phyloP scores from a whole-genome alignment of 306 rosid genomes.

The Fagus sylvatica region DNA sequence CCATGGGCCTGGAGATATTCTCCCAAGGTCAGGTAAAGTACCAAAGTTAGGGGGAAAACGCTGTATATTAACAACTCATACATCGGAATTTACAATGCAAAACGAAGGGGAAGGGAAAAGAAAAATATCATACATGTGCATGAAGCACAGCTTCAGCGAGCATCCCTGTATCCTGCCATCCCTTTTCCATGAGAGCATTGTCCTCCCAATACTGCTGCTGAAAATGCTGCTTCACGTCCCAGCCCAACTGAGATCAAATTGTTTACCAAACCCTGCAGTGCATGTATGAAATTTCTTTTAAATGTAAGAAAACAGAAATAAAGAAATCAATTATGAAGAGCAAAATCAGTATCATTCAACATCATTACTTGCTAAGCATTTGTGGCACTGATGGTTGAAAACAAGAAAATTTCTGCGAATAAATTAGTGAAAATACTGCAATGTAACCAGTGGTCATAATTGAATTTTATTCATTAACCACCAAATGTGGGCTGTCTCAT shows the following conservation, averaged over 20 bases:
- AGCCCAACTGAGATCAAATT: conserved; percentile 79
- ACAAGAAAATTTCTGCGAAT: not conserved
- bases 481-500: not conserved
- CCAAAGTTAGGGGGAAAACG: conserved; percentile 9
- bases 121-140: conserved; percentile 65
- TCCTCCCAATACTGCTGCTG: conserved; percentile 98
- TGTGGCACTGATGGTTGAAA: not conserved
- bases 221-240: conserved; percentile 98
- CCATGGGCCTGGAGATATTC: conserved; percentile 79
- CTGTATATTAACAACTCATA: conserved; percentile 12
- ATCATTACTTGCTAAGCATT: not conserved
- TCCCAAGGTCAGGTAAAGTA: conserved; percentile 28
- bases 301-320: conserved; percentile 14
- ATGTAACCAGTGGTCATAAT: not conserved
- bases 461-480: not conserved
- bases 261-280: conserved; percentile 78
- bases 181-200: conserved; percentile 97
- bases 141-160: conserved; percentile 99
- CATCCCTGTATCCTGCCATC: conserved; percentile 99
- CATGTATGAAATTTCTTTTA: conserved; percentile 14
- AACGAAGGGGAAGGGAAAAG: too few species aligned
- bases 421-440: not conserved
- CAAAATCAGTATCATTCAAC: not conserved
- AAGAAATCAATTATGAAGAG: not conserved
- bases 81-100: not conserved